Evolutionary conservation across 2,329 filamentous ascomycete species (phyloP).

Genomic region (Calonectria pauciramosa): DNA sequence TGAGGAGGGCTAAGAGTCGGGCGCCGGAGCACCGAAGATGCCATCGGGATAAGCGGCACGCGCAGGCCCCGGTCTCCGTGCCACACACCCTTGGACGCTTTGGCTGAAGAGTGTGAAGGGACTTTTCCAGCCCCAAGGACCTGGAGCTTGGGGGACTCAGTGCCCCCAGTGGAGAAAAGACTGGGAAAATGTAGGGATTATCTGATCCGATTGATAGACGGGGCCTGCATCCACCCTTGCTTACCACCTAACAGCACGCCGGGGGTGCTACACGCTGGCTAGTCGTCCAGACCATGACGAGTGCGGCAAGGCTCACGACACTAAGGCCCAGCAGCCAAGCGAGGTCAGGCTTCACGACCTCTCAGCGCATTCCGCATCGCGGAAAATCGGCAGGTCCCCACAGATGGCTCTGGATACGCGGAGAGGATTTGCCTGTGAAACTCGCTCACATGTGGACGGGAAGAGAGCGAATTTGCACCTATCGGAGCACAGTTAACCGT

Average conservation of each 20-base stretch:
- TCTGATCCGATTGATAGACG: slow-evolving; percentile 22
- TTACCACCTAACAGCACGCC: background rate
- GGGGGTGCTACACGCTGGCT: background rate
- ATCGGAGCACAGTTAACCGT: background rate
- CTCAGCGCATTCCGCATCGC: background rate
- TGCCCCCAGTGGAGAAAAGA: background rate
- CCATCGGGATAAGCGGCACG: background rate
- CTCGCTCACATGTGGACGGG: background rate
- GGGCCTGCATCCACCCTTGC: too few species aligned
- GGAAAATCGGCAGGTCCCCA: background rate
- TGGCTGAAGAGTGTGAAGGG: background rate
- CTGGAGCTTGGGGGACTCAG: background rate
- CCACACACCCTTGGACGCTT: background rate
- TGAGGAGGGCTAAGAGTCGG: background rate
- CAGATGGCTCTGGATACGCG: background rate
- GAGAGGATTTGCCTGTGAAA: background rate
- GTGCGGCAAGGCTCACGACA: background rate
- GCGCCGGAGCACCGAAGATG: background rate
- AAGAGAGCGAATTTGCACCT: background rate
- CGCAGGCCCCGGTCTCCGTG: background rate
- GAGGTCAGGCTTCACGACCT: background rate
- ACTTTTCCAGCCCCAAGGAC: background rate
- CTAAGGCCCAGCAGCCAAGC: background rate
- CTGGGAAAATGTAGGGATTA: slow-evolving; percentile 1
- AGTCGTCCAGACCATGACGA: background rate